Conservation (phyloP, 2,329 filamentous ascomycete genomes). For the Penicillium glabrum region DNA sequence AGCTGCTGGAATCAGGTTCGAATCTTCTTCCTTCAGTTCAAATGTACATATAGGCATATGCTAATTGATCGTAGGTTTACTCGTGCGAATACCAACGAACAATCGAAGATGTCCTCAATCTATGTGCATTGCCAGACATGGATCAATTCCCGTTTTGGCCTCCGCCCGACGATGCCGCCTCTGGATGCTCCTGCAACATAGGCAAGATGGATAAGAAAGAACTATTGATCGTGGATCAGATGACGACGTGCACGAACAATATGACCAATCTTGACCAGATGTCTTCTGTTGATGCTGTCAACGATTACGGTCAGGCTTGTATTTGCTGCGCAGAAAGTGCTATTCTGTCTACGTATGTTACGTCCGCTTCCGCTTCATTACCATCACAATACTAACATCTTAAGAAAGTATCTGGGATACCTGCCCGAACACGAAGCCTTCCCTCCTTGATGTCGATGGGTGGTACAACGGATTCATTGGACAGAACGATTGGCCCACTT, state of each 20-base stretch:
- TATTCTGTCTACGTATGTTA: constrained; percentile 12
- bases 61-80: constrained; percentile 2
- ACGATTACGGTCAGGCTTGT: constrained; percentile 10
- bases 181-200: constrained; percentile 22
- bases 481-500: constrained; percentile 10
- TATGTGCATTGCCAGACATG: constrained; percentile 4
- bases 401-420: constrained; percentile 8
- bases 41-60: no score
- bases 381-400: neutral
- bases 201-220: constrained; percentile 6
- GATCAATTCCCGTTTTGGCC: constrained; percentile 18
- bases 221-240: neutral
- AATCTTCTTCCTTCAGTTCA: neutral
- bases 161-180: constrained; percentile 12
- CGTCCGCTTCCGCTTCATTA: no score
- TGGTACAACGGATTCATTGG: neutral
- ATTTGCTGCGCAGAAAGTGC: constrained; percentile 16
- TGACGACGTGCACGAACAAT: constrained; percentile 8
- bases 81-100: constrained; percentile 10
- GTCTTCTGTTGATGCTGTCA: neutral
- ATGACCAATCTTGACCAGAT: constrained; percentile 6
- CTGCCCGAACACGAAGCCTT: constrained; percentile 15
- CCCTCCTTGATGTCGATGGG: constrained; percentile 4
- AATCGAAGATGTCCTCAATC: constrained; percentile 1
- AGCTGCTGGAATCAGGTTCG: constrained; percentile 21